A percentile compares a stretch with the other conserved stretches of the same genome.
Evolutionary conservation across 83 land plant genomes (phyloP).

Genomic region (Picea abies): DNA sequence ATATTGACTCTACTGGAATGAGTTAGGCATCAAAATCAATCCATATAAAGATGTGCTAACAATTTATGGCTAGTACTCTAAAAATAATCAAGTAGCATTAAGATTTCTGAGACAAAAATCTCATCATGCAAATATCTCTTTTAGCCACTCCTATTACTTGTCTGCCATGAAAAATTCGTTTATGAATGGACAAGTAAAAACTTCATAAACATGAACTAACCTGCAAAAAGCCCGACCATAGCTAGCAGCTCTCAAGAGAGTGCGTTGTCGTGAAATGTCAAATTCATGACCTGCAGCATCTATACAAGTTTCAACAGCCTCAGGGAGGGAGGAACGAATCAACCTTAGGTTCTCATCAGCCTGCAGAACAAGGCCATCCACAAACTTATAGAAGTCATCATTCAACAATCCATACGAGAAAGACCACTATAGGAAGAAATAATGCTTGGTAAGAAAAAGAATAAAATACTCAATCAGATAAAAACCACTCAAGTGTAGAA

Average conservation of each 20-base stretch:
- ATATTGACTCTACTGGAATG: neutral
- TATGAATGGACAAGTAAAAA: neutral
- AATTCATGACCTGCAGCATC: slow-evolving; percentile 99
- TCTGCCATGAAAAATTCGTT: neutral
- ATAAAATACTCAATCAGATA: neutral
- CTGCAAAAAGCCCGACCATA: slow-evolving; percentile 99
- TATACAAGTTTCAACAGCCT: slow-evolving; percentile 93
- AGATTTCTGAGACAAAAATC: neutral
- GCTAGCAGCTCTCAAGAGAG: slow-evolving; percentile 92
- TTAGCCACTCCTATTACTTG: neutral
- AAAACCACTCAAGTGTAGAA: neutral
- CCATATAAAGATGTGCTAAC: neutral
- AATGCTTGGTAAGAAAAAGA: neutral
- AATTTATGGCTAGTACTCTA: neutral
- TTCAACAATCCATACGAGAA: neutral
- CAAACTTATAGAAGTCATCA: neutral
- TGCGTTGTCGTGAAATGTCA: slow-evolving; percentile 80
- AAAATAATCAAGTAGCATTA: neutral
- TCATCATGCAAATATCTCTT: neutral
- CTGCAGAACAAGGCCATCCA: slow-evolving; percentile 32
- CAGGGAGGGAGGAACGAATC: slow-evolving; percentile 69
- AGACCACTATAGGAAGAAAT: neutral
- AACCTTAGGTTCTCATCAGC: slow-evolving; percentile 97
- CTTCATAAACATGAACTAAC: slow-evolving; percentile 35
- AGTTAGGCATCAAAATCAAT: neutral